Base-by-base conservation (phyloP, 257 asterid species). In the Catharanthus roseus region DNA sequence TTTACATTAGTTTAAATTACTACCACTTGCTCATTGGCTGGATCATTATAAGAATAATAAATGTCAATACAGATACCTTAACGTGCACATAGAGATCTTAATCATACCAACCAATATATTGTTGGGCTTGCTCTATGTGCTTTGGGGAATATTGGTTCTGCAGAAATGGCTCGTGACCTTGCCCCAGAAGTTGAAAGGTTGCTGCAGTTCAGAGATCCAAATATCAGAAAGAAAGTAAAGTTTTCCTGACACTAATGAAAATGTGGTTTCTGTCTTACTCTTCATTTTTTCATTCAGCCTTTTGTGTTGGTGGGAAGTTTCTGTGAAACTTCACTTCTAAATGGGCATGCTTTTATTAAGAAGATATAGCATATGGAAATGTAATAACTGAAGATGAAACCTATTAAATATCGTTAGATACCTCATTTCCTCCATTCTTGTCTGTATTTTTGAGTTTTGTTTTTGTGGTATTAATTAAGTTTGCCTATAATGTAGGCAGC, bases 111-210 rank as follows among this genome's bases (percentile, higher is more conserved):
- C 78, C 99, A 95, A 79, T 95, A 95, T 77, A 91, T 95, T 63
- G 99, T 91, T 77, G 97, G 99, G 69, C 98, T 95, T 80, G 97
- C 98, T 75, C 98, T 95, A 67, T 95, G 99, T 85, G 96, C 99
- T 19, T 77, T 91, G 90, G 98, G 99, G 55, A 95, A 95, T 75
- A 95, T 91, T 69, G 81, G 99, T 80, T 95, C 99, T 75, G 98
- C 97, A 69, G 99, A 95, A 86, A 95, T 95, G 99, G 99, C 99
- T 78, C 99, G 99, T 58, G 99, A 95, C 80, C 97, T 95, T 79
- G 97, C 99, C 57, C 97, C 97, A 38, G 99, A 95, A 78, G 99
- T 95, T 38, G 97, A 95, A 91, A 83, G 97, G 74, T 80, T 95
- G 76, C 90, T 95, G 64, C 92, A 91, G 79, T 95, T 95, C 75